Percentiles rank a stretch among this genome's conserved stretches.
Evolutionary conservation across 345 rosid genomes (phyloP).

Genomic region (Heritiera fomes): DNA sequence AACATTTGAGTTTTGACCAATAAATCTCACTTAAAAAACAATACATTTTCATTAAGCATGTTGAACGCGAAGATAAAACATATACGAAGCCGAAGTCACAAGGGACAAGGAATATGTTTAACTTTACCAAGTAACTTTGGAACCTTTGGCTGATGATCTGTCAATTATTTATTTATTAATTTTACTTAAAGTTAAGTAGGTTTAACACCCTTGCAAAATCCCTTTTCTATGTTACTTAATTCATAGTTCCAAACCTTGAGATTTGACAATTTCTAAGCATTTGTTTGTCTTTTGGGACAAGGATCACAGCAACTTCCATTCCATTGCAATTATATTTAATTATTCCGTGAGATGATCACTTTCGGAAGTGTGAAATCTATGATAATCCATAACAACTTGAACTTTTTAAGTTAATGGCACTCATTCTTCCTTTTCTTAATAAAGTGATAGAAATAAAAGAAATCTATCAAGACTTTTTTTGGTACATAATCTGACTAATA

Average conservation of each 20-base stretch:
- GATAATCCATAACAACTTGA: background rate
- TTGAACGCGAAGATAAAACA: background rate
- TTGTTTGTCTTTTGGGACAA: background rate
- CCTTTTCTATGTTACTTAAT: background rate
- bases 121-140: background rate
- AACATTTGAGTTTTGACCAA: too few relatives aligned
- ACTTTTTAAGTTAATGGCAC: background rate
- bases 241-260: background rate
- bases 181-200: background rate
- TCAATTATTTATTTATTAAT: background rate
- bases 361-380: too few relatives aligned
- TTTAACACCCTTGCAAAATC: background rate
- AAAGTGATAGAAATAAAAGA: too few relatives aligned
- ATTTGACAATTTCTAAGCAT: background rate
- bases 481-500: too few relatives aligned
- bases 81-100: background rate
- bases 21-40: too few relatives aligned
- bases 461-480: too few relatives aligned
- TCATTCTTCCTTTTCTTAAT: background rate
- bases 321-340: background rate
- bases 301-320: background rate
- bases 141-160: background rate
- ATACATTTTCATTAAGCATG: background rate
- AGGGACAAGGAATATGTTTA: background rate
- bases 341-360: background rate